These are phyloP conservation scores for Coprinellus micaceus DNA, from an alignment of 768 basidiomycete species.

Conservation along the genomic window DNA sequence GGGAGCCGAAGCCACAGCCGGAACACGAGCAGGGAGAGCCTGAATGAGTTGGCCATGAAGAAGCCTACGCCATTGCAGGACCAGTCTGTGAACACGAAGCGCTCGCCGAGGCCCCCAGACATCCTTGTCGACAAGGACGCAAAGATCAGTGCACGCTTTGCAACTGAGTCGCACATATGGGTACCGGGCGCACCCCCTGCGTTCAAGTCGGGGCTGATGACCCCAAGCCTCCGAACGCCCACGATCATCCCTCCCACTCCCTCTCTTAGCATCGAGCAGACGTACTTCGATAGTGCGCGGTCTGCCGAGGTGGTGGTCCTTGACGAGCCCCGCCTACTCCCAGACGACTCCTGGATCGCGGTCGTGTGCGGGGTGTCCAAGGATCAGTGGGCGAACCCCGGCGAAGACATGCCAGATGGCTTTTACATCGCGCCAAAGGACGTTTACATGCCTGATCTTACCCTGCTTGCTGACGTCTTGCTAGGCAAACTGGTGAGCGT, in stretches of 20 bases:
- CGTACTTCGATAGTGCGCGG: constrained; percentile 3
- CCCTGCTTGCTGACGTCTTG: constrained; percentile 67
- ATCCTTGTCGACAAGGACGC: neutral
- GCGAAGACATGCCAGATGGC: constrained; percentile 50
- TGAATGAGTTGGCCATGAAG: neutral
- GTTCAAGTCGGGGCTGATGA: constrained; percentile 33
- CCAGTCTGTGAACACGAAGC: neutral
- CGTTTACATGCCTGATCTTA: constrained; percentile 82
- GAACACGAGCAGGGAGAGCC: constrained; percentile 21
- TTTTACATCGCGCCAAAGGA: constrained; percentile 76
- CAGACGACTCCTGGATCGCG: constrained; percentile 72
- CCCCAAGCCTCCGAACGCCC: constrained; percentile 5
- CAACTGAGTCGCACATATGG: constrained; percentile 52
- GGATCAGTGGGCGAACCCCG: constrained; percentile 41
- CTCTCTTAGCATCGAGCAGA: neutral
- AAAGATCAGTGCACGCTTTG: constrained; percentile 26
- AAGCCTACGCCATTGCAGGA: neutral
- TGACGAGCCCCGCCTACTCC: constrained; percentile 46
- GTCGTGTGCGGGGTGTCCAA: constrained; percentile 74
- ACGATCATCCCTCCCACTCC: constrained; percentile 21
- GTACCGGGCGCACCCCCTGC: constrained; percentile 58
- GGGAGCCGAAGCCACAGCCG: constrained; percentile 34
- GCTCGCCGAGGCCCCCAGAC: neutral
- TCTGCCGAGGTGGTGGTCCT: constrained; percentile 23
- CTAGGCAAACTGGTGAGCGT: constrained; percentile 71